phyloP scores from a whole-genome alignment of 2,329 filamentous ascomycete genomes.

The Claviceps pazoutovae region DNA sequence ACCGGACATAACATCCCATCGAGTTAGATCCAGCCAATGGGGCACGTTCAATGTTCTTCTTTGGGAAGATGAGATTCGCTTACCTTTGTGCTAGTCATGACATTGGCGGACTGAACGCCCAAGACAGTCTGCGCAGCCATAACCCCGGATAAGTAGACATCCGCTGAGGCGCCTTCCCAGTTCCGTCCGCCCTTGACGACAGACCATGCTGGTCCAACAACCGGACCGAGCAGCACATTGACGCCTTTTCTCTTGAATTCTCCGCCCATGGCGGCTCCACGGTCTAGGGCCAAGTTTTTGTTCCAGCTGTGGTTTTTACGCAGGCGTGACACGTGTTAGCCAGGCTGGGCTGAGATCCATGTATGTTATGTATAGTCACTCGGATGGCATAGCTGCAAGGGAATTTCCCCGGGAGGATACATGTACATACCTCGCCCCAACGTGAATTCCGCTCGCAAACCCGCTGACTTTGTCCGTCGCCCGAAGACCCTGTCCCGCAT shows the following conservation, averaged over 20 bases:
- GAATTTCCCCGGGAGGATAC: too few species aligned
- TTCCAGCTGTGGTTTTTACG: slow-evolving; percentile 42
- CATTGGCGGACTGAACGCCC: slow-evolving; percentile 26
- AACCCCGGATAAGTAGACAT: slow-evolving; percentile 43
- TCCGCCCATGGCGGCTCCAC: slow-evolving; percentile 59
- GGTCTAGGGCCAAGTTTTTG: slow-evolving; percentile 49
- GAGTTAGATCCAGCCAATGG: too few species aligned
- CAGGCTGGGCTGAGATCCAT: too few species aligned
- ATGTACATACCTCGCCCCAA: slow-evolving; percentile 22
- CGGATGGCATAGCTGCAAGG: too few species aligned
- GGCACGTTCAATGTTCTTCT: too few species aligned
- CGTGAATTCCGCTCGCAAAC: slow-evolving; percentile 27
- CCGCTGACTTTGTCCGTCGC: slow-evolving; percentile 27
- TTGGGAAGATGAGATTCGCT: too few species aligned
- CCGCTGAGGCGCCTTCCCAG: slow-evolving; percentile 42
- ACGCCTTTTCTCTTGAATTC: slow-evolving; percentile 68
- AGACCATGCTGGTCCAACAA: slow-evolving; percentile 51
- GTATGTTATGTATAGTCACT: too few species aligned
- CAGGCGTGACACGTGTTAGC: not conserved
- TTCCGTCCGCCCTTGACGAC: slow-evolving; percentile 48
- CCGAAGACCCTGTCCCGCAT: slow-evolving; percentile 31
- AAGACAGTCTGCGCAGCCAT: slow-evolving; percentile 37
- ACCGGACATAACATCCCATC: too few species aligned
- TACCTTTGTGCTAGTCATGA: slow-evolving; percentile 52
- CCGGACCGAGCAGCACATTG: slow-evolving; percentile 65